These are phyloP conservation scores for Lyophyllum decastes DNA, from an alignment of 768 basidiomycete species.

Conservation along the genomic window DNA sequence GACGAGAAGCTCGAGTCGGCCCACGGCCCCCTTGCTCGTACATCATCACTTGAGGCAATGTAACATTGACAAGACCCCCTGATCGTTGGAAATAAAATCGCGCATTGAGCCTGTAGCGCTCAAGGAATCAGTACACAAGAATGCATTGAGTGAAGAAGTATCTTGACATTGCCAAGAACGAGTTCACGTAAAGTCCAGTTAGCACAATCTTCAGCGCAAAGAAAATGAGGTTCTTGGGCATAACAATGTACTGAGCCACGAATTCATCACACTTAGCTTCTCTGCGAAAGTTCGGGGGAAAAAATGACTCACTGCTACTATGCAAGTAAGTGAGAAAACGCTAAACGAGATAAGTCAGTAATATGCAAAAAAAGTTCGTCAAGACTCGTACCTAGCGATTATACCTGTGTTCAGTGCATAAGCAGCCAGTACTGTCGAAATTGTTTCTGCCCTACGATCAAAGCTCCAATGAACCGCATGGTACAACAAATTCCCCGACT, in stretches of 20 bases:
- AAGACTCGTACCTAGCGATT: background rate
- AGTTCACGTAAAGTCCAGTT: background rate
- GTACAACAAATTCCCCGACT: too few relatives aligned
- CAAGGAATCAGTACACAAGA: too few relatives aligned
- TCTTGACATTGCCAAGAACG: background rate
- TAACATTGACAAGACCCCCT: background rate
- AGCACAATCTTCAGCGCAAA: background rate
- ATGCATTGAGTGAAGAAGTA: too few relatives aligned
- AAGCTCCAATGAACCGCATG: too few relatives aligned
- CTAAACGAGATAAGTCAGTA: too few relatives aligned
- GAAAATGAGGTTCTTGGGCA: background rate
- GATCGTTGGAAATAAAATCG: background rate
- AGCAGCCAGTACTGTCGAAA: background rate
- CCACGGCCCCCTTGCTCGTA: background rate
- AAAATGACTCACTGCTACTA: too few relatives aligned
- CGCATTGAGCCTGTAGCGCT: background rate
- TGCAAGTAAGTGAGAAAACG: too few relatives aligned
- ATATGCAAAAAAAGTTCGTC: background rate
- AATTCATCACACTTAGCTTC: background rate
- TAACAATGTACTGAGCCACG: background rate
- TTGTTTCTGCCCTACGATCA: background rate
- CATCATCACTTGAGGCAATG: background rate
- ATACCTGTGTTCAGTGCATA: background rate
- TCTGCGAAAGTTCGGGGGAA: too few relatives aligned
- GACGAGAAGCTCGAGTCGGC: background rate